phyloP scores from a whole-genome alignment of 129 eudicot species.

The Solidago caesia region DNA sequence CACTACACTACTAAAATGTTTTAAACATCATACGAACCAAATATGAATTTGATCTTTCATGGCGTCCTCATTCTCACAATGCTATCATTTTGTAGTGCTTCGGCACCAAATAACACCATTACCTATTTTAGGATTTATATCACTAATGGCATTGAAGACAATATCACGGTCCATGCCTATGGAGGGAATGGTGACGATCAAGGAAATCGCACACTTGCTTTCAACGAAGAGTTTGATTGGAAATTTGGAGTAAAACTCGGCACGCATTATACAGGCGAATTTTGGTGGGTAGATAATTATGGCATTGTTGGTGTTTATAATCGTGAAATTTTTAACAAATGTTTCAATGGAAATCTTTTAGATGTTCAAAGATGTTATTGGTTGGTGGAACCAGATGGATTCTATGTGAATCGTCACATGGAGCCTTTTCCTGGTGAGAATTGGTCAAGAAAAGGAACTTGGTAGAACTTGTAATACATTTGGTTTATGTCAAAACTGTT shows the following conservation, averaged over 20 bases:
- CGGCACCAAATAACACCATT: not conserved
- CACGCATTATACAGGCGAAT: conserved; percentile 10
- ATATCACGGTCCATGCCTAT: not conserved
- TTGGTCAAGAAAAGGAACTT: too few relatives aligned
- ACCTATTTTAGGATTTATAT: not conserved
- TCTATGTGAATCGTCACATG: not conserved
- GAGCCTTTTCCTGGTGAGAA: too few relatives aligned
- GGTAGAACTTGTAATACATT: too few relatives aligned
- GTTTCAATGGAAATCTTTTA: not conserved
- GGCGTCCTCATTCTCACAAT: not conserved
- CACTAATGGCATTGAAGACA: conserved; percentile 4
- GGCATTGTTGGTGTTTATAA: conserved; percentile 2
- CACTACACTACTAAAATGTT: not conserved
- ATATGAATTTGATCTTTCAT: not conserved
- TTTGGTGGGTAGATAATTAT: not conserved
- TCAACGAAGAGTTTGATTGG: conserved; percentile 6
- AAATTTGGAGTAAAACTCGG: not conserved
- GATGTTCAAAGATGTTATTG: not conserved
- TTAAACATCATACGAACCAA: not conserved
- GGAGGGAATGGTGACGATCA: not conserved
- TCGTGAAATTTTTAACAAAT: not conserved
- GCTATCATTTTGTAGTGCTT: conserved; percentile 4
- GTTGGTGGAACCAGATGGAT: not conserved
- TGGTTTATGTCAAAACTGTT: too few relatives aligned
- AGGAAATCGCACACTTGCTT: conserved; percentile 8